These are phyloP conservation scores for Escallonia rubra DNA, from an alignment of 129 eudicot genomes.

Conservation along the genomic window DNA sequence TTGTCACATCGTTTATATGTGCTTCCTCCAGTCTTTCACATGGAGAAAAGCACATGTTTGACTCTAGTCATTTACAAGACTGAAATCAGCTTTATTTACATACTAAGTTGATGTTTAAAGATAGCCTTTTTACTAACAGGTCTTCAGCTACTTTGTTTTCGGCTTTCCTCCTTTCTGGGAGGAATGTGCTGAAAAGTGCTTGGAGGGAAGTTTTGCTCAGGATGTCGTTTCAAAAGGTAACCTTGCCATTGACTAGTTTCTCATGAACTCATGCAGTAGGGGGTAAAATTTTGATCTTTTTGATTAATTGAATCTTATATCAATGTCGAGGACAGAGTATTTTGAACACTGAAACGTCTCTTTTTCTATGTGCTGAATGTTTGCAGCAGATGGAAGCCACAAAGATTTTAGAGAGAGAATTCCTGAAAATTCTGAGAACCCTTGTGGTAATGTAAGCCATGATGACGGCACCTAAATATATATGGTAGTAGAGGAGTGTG, in stretches of 20 bases:
- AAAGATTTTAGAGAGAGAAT: slow-evolving; percentile 15
- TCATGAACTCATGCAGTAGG: slow-evolving; percentile 1
- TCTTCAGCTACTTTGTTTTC: slow-evolving; percentile 34
- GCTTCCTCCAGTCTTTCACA: too few species aligned
- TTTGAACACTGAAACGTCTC: not conserved
- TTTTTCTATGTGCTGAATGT: slow-evolving; percentile 14
- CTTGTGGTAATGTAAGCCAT: slow-evolving; percentile 2
- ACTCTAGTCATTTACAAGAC: too few species aligned
- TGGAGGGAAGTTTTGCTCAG: slow-evolving; percentile 17
- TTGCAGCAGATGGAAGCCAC: slow-evolving; percentile 19
- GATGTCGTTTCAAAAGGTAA: slow-evolving; percentile 22
- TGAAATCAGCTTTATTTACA: too few species aligned
- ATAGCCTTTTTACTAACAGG: slow-evolving; percentile 27
- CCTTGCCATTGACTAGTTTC: not conserved
- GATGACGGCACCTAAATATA: slow-evolving; percentile 11
- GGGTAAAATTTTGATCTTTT: slow-evolving; percentile 3
- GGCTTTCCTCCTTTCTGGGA: slow-evolving; percentile 65
- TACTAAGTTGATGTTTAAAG: not conserved
- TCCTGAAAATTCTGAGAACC: slow-evolving; percentile 10
- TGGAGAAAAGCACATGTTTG: too few species aligned
- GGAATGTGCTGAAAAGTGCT: slow-evolving; percentile 29
- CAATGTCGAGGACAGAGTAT: not conserved
- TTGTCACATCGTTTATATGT: too few species aligned
- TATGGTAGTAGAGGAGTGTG: slow-evolving; percentile 13
- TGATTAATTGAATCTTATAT: not conserved